A percentile compares a stretch with the other conserved stretches of the same genome.
These are phyloP conservation scores for Trichoderma breve DNA, from an alignment of 2,329 filamentous ascomycete genomes.

Conservation along the genomic window DNA sequence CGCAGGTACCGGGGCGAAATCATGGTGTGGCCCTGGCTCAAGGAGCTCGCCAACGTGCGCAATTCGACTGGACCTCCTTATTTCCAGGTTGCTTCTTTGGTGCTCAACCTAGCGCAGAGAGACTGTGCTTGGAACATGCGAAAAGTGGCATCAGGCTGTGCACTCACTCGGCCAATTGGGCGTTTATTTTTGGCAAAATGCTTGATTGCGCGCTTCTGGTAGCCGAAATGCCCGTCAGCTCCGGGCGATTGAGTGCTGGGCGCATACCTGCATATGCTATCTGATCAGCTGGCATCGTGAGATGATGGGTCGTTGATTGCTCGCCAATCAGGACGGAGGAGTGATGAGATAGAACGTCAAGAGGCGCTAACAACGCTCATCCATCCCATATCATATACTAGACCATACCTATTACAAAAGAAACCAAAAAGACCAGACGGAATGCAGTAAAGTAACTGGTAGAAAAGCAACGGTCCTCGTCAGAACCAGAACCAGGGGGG, in stretches of 20 bases:
- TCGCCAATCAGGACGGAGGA: background rate
- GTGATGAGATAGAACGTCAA: background rate
- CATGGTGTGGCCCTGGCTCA: background rate
- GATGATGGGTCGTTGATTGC: background rate
- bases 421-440: background rate
- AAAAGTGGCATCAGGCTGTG: background rate
- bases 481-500: background rate
- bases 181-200: background rate
- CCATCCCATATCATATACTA: background rate
- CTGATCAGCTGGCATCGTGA: background rate
- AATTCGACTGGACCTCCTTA: background rate
- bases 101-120: background rate
- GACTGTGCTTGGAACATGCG: background rate
- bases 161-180: slow-evolving; percentile 2
- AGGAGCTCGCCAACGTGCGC: slow-evolving; percentile 10
- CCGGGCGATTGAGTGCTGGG: background rate
- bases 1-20: slow-evolving; percentile 15
- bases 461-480: background rate
- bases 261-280: background rate
- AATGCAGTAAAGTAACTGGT: background rate
- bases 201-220: background rate
- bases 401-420: background rate
- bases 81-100: background rate
- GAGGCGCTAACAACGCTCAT: background rate
- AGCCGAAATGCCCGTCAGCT: slow-evolving; percentile 4